Conservation (phyloP, 2,329 filamentous ascomycete genomes). For the Colletotrichum karsti region DNA sequence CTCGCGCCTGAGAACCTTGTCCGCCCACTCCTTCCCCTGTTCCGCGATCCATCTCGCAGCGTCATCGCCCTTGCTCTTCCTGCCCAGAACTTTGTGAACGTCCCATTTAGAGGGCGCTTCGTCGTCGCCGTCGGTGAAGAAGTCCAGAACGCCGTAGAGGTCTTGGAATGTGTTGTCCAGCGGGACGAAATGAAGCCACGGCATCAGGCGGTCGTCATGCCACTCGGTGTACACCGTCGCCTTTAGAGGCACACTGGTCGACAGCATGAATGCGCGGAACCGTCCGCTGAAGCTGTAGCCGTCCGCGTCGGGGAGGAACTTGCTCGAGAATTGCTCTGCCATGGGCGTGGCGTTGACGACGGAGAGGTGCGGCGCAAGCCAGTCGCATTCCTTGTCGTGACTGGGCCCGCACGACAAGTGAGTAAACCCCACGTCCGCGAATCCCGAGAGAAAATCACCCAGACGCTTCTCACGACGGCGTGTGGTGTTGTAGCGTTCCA, state of each 20-base stretch:
- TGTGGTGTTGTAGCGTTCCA: conserved; percentile 51
- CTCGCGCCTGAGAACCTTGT: conserved; percentile 67
- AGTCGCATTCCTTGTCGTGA: conserved; percentile 43
- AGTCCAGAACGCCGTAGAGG: conserved; percentile 71
- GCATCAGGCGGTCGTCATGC: conserved; percentile 74
- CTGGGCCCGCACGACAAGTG: conserved; percentile 44
- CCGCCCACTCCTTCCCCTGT: conserved; percentile 67
- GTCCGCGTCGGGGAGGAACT: conserved; percentile 76
- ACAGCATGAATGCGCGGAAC: conserved; percentile 70
- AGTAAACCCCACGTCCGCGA: conserved; percentile 55
- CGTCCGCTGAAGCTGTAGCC: conserved; percentile 69
- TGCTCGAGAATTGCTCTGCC: conserved; percentile 61
- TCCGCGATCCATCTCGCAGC: conserved; percentile 68
- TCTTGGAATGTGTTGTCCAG: conserved; percentile 75
- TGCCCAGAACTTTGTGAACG: conserved; percentile 18
- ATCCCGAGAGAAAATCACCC: conserved; percentile 49
- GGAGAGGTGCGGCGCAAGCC: conserved; percentile 46
- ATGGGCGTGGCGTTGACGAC: conserved; percentile 46
- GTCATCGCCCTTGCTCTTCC: conserved; percentile 51
- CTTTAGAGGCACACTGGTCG: conserved; percentile 74
- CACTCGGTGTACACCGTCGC: conserved; percentile 78
- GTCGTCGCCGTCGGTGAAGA: conserved; percentile 63
- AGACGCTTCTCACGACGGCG: conserved; percentile 41
- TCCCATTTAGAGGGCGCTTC: conserved; percentile 6
- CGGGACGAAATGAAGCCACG: conserved; percentile 79